Base-by-base conservation (phyloP, 2,329 filamentous ascomycete species). In the Neocucurbitaria cava region DNA sequence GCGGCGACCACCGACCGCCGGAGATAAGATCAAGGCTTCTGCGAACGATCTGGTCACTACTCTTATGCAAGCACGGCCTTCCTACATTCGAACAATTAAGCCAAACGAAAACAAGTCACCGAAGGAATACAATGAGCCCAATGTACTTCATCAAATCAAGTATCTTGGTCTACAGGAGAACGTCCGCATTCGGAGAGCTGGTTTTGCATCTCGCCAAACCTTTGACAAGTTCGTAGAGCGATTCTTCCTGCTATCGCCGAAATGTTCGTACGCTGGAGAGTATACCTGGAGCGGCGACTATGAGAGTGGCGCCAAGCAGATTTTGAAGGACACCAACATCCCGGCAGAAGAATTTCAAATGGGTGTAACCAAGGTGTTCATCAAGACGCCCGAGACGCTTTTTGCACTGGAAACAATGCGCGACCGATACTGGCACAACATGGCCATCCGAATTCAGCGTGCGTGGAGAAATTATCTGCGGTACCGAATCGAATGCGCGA, bases 141-240 rank as follows among this genome's bases (percentile, higher is more conserved):
- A 98, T 66, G 95, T 99, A 18, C 83, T 98, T 68, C 95, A 99
- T 82, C 95, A 99, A 75, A 92, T 98, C 83, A 98, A 99, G 74
- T 99, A 99, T 70, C 89, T 99, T 13, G 95, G 95, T 86, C 82
- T 99, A n/a, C 94, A 98, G 76, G 95, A 99, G 78, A 99, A 99
- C 83, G 95, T 99, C 36, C 90, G 95, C 41, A 99, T 99, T 76
- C 89, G 95, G 64, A 87, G 95, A 74, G 95, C 95, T 58, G 95
- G 95, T 55, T 99, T 99, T 69, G 95, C 95, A 2, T 98, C 96
- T 70, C 91, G 95, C 75, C 94, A 98, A 72, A 92, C 92, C 0
- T 99, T 96, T 69, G 95, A 98, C 71, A 98, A 97, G 73, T 99
- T 99, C 72, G 92, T 97, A 26, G 95, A 98, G 72, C 89, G 95